phyloP scores from a whole-genome alignment of 148 eudicot species.

The Spergularia bocconei region DNA sequence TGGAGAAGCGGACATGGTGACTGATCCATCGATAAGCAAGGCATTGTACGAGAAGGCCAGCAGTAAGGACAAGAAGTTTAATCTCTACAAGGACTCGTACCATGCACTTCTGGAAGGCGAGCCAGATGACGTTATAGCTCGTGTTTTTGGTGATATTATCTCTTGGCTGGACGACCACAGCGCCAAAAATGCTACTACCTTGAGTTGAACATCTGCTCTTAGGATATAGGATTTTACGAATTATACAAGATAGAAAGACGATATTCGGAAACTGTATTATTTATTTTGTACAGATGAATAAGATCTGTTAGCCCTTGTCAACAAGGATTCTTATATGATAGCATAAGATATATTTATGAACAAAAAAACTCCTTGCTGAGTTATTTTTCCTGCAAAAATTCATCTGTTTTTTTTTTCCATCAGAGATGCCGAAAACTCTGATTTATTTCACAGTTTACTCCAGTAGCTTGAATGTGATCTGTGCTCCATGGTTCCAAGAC shows the following conservation, averaged over 20 bases:
- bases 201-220: slow-evolving; percentile 8
- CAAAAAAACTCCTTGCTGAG: too few species aligned
- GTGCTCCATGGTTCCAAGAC: too few species aligned
- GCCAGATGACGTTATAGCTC: slow-evolving; percentile 64
- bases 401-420: too few species aligned
- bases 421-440: too few species aligned
- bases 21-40: slow-evolving; percentile 91
- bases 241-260: not conserved
- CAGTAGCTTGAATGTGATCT: too few species aligned
- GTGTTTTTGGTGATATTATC: slow-evolving; percentile 65
- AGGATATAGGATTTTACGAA: not conserved
- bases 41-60: slow-evolving; percentile 76
- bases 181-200: slow-evolving; percentile 13
- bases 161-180: slow-evolving; percentile 82
- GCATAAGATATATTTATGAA: too few species aligned
- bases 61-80: slow-evolving; percentile 75
- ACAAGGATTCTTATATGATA: not conserved
- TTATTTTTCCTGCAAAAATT: too few species aligned
- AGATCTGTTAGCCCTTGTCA: not conserved
- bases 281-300: slow-evolving; percentile 4
- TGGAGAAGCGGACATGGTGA: slow-evolving; percentile 81
- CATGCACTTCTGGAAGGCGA: slow-evolving; percentile 92
- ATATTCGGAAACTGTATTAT: not conserved
- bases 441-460: too few species aligned
- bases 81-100: slow-evolving; percentile 61